These are phyloP conservation scores for Aeschynomene evenia DNA, from an alignment of 306 rosid genomes.

Conservation along the genomic window DNA sequence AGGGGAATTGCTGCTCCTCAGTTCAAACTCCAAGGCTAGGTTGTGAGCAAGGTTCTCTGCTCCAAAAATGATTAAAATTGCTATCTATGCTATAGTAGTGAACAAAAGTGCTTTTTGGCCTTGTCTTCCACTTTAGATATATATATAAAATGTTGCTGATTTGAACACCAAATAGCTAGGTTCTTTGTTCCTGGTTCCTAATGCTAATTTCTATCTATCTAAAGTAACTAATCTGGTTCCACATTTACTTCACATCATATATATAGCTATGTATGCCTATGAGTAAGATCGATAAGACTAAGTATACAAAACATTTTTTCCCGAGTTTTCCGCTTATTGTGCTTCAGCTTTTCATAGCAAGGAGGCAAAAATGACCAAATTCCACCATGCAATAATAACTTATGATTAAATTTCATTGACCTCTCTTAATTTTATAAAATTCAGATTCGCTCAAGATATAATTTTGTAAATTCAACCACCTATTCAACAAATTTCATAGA, in stretches of 20 bases:
- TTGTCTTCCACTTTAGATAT: conserved; percentile 4
- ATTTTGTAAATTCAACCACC: too few species aligned
- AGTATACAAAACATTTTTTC: not conserved
- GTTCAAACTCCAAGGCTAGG: conserved; percentile 14
- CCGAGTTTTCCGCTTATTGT: not conserved
- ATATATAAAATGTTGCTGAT: not conserved
- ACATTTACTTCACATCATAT: not conserved
- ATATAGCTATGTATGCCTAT: not conserved
- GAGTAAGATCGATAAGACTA: too few species aligned
- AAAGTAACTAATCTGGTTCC: not conserved
- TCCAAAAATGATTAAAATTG: not conserved
- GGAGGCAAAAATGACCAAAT: not conserved
- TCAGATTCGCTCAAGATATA: too few species aligned
- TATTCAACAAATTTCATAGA: too few species aligned
- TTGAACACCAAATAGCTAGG: not conserved
- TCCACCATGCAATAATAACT: not conserved
- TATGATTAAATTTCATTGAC: too few species aligned
- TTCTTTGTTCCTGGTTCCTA: not conserved
- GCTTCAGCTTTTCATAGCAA: not conserved
- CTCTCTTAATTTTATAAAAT: too few species aligned
- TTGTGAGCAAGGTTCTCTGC: conserved; percentile 9
- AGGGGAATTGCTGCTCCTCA: not conserved
- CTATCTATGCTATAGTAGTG: not conserved
- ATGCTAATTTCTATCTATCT: not conserved
- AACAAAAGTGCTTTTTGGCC: not conserved